Base-by-base conservation (phyloP, 2,329 filamentous ascomycete genomes). In the Fusarium anthophilum region DNA sequence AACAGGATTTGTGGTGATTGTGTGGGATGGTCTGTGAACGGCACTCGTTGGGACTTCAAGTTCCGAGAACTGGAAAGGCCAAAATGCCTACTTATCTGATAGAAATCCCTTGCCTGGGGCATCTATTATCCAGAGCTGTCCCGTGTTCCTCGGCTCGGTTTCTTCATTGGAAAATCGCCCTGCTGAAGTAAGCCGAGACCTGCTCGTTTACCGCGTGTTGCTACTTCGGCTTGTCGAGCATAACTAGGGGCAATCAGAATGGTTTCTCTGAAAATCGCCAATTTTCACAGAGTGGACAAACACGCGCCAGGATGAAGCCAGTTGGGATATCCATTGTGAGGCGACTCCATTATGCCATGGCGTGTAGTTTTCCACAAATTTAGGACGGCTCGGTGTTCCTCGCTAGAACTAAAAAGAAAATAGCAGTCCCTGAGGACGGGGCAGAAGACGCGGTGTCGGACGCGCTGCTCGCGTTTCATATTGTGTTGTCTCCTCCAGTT, bases 241-340 rank as follows among this genome's bases (percentile, higher is more conserved):
- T 38, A 64, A 30, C 26, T 43, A 51, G 50, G 37, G 35, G 66
- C 38, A 45, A 35, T 43, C 17, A 47, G 55, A 63, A 53, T 53
- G 44, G 44, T 24, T 69, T 63, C 59, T 65, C 59, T 62, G 64
- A 48, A 43, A 50, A 69, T 54, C 38, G 44, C 45, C 55, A 44
- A 68, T 56, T 54, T 69, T 62, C 63, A 38, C 26, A 35, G 56
- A 48, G 63, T 70, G 60, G 65, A 66, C 47, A 69, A 41, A 53
- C 53, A 47, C 28, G 60, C 47, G 65, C 60, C 67, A 71, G 71
- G 71, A 74, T 74, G 67, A 74, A 69, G 71, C 71, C 67, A 67
- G 71, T 55, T 41, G 56, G 61, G 72, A 74, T 74, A 45, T 43
- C 37, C 56, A 72, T 62, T 68, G 65, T 66, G 68, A 72, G 72